Base-by-base conservation (phyloP, 306 rosid species). In the Cyclanthera cordifolia region DNA sequence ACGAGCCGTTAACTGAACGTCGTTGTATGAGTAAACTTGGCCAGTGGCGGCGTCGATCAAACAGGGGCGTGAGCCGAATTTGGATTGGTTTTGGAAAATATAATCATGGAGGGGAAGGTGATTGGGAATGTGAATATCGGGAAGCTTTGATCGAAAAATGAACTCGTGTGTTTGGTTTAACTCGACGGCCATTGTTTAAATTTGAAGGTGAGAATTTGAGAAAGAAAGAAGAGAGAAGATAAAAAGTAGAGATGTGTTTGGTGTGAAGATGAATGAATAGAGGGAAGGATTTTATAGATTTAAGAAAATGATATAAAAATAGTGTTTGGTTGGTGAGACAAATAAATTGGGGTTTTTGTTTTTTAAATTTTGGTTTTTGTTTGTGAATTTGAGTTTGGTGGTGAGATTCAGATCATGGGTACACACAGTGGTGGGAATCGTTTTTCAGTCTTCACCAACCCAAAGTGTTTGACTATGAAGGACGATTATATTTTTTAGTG, bases 71-170 rank as follows among this genome's bases (percentile, higher is more conserved):
- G 87, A 74, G 0, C 61, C 81, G n/a, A 58, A 48, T 3, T 81
- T 54, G 1, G 74, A 9, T 1, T 80, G 63, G 67, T 86, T 82
- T 2, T 82, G 70, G 15, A 91, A 84, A 49, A 84, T 73, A 10
- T 77, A 91, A 0, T 85, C 47, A 16, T 91, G 91, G 11, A 91
- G 86, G 1, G 95, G 87, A 55, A 86, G 80, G 48, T 88, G 81
- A 20, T 86, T 85, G 8, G 96, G 97, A 77, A 91, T 84, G 80
- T 76, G 48, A 41, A 91, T 88, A 16, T 88, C 88, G 0, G 86
- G 87, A n/a, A 91, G 96, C 68, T 78, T 86, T 0, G 96, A 91
- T 50, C 84, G 78, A 85, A 74, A 91, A 14, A 88, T 72, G 78
- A 82, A 61, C 2, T 80, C 83, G 1, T 73, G 53, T 1, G 69